Conservation (phyloP, 441 rosid genomes). For the Metrosideros polymorpha region DNA sequence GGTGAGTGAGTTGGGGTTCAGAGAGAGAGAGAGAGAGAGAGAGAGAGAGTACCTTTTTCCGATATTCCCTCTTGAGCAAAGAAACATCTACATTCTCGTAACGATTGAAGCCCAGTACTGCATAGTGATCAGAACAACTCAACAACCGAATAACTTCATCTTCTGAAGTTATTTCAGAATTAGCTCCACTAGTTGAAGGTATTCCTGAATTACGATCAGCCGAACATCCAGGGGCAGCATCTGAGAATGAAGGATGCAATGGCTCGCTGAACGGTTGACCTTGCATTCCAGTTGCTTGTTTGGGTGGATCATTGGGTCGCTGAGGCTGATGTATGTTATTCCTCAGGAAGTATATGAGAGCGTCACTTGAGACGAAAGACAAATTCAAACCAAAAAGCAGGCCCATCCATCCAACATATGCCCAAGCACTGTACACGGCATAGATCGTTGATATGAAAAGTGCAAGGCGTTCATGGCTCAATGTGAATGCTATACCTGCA, state of each 20-base stretch:
- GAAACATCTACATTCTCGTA: slow-evolving; percentile 60
- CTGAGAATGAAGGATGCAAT: slow-evolving; percentile 44
- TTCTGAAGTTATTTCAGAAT: slow-evolving; percentile 81
- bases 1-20: not conserved
- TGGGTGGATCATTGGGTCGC: slow-evolving; percentile 28
- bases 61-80: slow-evolving; percentile 77
- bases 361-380: slow-evolving; percentile 87
- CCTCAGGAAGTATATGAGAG: slow-evolving; percentile 64
- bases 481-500: slow-evolving; percentile 66
- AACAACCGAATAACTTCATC: slow-evolving; percentile 83
- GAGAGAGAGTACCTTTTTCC: slow-evolving; percentile 62
- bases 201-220: slow-evolving; percentile 68
- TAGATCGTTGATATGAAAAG: slow-evolving; percentile 50
- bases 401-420: slow-evolving; percentile 80
- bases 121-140: slow-evolving; percentile 75
- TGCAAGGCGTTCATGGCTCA: slow-evolving; percentile 61
- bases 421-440: slow-evolving; percentile 74
- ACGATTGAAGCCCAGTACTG: slow-evolving; percentile 66
- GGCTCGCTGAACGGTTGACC: slow-evolving; percentile 42
- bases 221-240: slow-evolving; percentile 46
- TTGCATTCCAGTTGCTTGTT: slow-evolving; percentile 42
- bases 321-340: slow-evolving; percentile 44
- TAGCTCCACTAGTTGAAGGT: slow-evolving; percentile 81
- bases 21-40: not conserved
- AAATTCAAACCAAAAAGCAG: slow-evolving; percentile 75